Evolutionary conservation across 2,329 filamentous ascomycete genomes (phyloP).

Genomic region (Dothideomycetes sp.): DNA sequence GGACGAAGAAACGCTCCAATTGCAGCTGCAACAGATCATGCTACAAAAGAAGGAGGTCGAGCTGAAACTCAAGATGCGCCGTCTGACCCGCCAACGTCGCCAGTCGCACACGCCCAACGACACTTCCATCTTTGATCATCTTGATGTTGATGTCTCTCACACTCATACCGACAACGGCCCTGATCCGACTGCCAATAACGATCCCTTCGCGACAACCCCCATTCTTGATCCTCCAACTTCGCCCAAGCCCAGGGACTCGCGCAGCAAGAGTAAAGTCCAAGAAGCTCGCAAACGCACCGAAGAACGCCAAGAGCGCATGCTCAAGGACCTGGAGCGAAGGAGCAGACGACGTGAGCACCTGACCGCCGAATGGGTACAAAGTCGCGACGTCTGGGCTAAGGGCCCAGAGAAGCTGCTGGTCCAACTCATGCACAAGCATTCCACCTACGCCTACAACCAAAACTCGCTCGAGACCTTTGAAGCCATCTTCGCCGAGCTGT

Average conservation of each 20-base stretch:
- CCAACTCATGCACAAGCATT: constrained; percentile 29
- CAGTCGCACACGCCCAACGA: constrained; percentile 8
- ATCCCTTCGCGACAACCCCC: constrained; percentile 1
- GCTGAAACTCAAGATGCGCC: constrained; percentile 28
- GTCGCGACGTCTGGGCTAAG: constrained; percentile 30
- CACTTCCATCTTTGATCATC: constrained; percentile 5
- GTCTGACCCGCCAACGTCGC: constrained; percentile 20
- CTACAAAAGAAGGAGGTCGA: constrained; percentile 30
- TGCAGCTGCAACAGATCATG: constrained; percentile 28
- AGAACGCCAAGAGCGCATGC: constrained; percentile 29
- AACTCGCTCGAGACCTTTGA: constrained; percentile 26
- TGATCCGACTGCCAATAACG: constrained; percentile 6
- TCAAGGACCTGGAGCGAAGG: constrained; percentile 27
- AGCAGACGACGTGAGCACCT: constrained; percentile 29
- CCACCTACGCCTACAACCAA: constrained; percentile 25
- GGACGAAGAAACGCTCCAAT: constrained; percentile 28
- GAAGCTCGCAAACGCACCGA: constrained; percentile 28
- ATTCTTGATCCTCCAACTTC: neutral
- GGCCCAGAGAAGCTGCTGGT: constrained; percentile 27
- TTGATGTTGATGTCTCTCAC: neutral
- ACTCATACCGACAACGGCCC: constrained; percentile 1
- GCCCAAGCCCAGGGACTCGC: constrained; percentile 24
- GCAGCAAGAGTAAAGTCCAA: constrained; percentile 31
- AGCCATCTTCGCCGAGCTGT: constrained; percentile 27
- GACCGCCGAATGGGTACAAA: constrained; percentile 30